Base-by-base conservation (phyloP, 768 basidiomycete species). In the Punctularia strigosozonata region DNA sequence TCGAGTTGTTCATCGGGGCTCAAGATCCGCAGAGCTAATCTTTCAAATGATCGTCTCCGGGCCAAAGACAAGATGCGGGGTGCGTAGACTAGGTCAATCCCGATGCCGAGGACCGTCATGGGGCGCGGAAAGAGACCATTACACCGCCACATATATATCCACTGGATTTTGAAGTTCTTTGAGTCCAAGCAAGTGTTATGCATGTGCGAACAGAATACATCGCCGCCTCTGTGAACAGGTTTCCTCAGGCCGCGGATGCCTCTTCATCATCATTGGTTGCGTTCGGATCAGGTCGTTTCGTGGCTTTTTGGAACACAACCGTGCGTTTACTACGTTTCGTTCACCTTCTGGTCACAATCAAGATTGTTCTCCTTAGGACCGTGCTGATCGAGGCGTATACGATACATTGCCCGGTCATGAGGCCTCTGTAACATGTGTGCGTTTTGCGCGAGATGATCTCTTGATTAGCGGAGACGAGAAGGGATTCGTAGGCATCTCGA, bases 401-500 rank as follows among this genome's bases (percentile, higher is more conserved):
- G 60, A 68, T 39, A 92, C 88, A 1, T 66, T 97, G 5, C 71
- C 78, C 1, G 88, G 80, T 3, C 89, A 92, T 50, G 58, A 72
- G 33, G 77, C 75, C 7, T 51, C 73, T 14, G 73, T 98, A 17
- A 90, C 90, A 17, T 81, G 77, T 33, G 69, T 91, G 32, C 75
- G 75, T 32, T 91, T 89, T 50, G 46, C 79, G 5, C 52, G 61
- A 4, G 57, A 70, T 13, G 57, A 66, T 6, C 35, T 57, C 4
- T 62, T 97, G 42, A 59, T 79, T 25, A 81, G 76, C 36, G 84
- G 80, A 35, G 91, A 95, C 56, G 77, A 86, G 41, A 68, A 66
- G 43, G 94, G 94, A 2, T 55, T 57, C 6, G 49, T 90, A 8
- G 64, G 68, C 25, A 55, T 74, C 24, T 94, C 91, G 90, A 62